Evolutionary conservation across 106 monocot species (phyloP), one percentile per base, ranked within the genome.

Genomic region (Dendrobium chrysotoxum): DNA sequence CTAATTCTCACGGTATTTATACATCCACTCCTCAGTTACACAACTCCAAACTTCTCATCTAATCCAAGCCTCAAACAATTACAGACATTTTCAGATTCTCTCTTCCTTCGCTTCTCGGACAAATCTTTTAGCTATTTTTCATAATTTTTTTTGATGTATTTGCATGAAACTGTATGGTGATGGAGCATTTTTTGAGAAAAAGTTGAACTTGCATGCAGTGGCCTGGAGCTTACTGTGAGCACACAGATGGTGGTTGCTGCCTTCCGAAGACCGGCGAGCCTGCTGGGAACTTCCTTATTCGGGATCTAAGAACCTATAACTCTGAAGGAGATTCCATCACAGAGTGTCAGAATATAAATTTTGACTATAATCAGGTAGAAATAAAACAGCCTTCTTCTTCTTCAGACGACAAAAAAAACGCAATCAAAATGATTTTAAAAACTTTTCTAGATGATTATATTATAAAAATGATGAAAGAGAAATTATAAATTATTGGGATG

Each of bases 181-280:
- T 28, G 28, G 13, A 35, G 38, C 7, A 73, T 15, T 4, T n/a
- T n/a, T n/a, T n/a, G n/a, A n/a, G n/a, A n/a, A n/a, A 73, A 73
- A 73, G 8, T 4, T 73, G 15, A 73, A 20, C 21, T 31, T 35
- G 10, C 73, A 30, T 44, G 77, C 45, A 85, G 86, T 86, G 82
- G 86, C 86, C 86, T 7, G 86, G 86, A 82, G 82, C 86, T 1
- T 86, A 82, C 75, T 82, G 82, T 39, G 26, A 4, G 26, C 82
- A 82, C 67, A 70, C 70, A 20, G 35, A 70, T 7, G 71, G 70
- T 0, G 42, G 11, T 3, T 86, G 86, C 61, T 86, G 86, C 77
- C 50, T 17, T 28, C 86, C 83, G 40, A 83, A 18, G 4, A 80
- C 82, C 23, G 80, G 80, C 15, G 25, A 55, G 44, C 86, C 86